A percentile compares a stretch with the other conserved stretches of the same genome.
Conservation (phyloP, 805 yeast genomes). For the Pichia sporocuriosa region DNA sequence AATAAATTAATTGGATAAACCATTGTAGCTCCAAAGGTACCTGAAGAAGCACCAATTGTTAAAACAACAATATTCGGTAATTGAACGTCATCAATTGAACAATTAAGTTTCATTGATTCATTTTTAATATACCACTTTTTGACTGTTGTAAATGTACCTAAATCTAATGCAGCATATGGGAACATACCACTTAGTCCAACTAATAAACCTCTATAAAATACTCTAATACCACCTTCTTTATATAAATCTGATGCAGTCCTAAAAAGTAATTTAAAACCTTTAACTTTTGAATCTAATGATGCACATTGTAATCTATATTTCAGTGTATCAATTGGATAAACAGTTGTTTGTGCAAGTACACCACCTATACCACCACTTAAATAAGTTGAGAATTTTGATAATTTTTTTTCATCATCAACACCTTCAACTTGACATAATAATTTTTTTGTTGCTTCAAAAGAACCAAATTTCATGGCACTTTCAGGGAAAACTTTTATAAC, state of each 20-base stretch:
- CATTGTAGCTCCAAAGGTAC: constrained; percentile 90
- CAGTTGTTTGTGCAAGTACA: constrained; percentile 84
- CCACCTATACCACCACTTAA: constrained; percentile 96
- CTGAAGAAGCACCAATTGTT: constrained; percentile 91
- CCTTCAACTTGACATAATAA: constrained; percentile 72
- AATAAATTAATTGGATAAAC: constrained; percentile 91
- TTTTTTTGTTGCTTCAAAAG: constrained; percentile 82
- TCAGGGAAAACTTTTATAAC: constrained; percentile 94
- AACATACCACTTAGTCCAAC: constrained; percentile 95
- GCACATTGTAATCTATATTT: constrained; percentile 94
- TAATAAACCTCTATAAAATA: constrained; percentile 80
- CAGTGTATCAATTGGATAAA: constrained; percentile 91
- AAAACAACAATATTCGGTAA: constrained; percentile 76
- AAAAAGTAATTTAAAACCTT: constrained; percentile 55
- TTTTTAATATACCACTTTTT: constrained; percentile 66
- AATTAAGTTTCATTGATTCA: constrained; percentile 47
- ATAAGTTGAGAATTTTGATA: constrained; percentile 75
- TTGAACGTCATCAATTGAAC: constrained; percentile 58
- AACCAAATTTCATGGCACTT: constrained; percentile 94
- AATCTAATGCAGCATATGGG: constrained; percentile 94
- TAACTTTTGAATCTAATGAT: constrained; percentile 53
- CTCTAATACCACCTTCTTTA: constrained; percentile 65
- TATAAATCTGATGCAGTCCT: constrained; percentile 74
- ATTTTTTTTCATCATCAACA: constrained; percentile 55
- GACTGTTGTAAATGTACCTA: constrained; percentile 86